Evolutionary conservation across 208 protist species (phyloP), one percentile per base, ranked within the genome.

Genomic region (Trichomonas gallinae): DNA sequence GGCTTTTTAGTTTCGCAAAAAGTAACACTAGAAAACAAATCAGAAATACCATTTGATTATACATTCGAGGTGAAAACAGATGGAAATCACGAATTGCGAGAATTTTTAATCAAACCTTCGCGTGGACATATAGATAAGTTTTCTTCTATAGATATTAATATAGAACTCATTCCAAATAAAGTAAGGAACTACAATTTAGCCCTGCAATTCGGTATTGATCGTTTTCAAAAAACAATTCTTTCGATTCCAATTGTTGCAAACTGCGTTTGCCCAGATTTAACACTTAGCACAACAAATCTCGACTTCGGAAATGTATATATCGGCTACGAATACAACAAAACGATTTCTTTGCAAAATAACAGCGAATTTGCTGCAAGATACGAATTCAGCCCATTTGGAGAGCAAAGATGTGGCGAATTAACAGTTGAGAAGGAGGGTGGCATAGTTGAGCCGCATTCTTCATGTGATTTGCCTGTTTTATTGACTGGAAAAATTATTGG

Each of bases 31-130:
- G 83, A 89, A 89, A 89, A 89, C 83, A 89, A 89, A 31, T 89
- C 83, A 44, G 83, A 89, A 48, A 89, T 89, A 46, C 40, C 83
- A 46, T 89, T 89, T 31, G 83, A 89, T 89, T 89, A 89, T 48
- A 44, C 17, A 31, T 46, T 89, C 0, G n/a, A 46, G 3, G 21
- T 89, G 31, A 31, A 44, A 48, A n/a, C 23, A n/a, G 40, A 89
- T 31, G 40, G 40, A 46, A 34, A 31, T n/a, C 36, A 44, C 42
- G 34, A 44, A 89, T n/a, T 26, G 31, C 34, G 83, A 21, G 83
- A 89, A 48, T 89, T 89, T 46, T n/a, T 31, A 17, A 89, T 89
- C 1, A 44, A 46, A 44, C 83, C 83, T 10, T n/a, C 34, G 34
- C 23, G 17, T 48, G 83, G 83, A 31, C 23, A n/a, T 8, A 46